Evolutionary conservation across 2,329 filamentous ascomycete species (phyloP).

Genomic region (Endoconidiophora polonica): DNA sequence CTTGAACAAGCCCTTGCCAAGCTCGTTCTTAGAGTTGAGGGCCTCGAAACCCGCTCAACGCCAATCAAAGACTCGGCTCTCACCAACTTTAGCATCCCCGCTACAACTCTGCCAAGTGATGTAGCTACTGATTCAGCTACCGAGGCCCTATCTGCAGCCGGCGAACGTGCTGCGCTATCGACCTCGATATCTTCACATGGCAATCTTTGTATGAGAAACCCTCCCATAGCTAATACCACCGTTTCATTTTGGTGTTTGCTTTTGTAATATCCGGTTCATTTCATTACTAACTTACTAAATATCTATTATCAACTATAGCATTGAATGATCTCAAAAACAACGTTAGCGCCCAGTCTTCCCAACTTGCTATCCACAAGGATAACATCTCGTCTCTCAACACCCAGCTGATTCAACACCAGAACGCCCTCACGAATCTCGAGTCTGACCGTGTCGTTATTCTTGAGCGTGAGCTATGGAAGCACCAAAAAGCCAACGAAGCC

Average conservation of each 20-base stretch:
- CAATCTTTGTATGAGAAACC: background rate
- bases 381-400: conserved; percentile 74
- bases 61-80: conserved; percentile 22
- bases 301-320: background rate
- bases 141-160: conserved; percentile 43
- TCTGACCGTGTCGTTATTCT: conserved; percentile 78
- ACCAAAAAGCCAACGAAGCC: conserved; percentile 93
- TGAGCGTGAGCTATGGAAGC: conserved; percentile 87
- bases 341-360: conserved; percentile 82
- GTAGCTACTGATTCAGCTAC: conserved; percentile 53
- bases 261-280: no score
- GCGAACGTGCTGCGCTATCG: conserved; percentile 25
- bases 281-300: no score
- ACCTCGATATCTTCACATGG: conserved; percentile 31
- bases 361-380: conserved; percentile 73
- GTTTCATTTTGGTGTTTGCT: no score
- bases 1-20: conserved; percentile 73
- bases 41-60: conserved; percentile 64
- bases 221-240: no score
- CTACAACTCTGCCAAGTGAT: conserved; percentile 26
- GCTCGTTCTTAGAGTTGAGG: conserved; percentile 60
- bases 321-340: conserved; percentile 41
- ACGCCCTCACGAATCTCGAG: conserved; percentile 67
- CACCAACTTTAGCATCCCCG: conserved; percentile 38
- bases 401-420: conserved; percentile 62